Conservation (phyloP, 2,329 filamentous ascomycete genomes). For the Clonostachys solani region DNA sequence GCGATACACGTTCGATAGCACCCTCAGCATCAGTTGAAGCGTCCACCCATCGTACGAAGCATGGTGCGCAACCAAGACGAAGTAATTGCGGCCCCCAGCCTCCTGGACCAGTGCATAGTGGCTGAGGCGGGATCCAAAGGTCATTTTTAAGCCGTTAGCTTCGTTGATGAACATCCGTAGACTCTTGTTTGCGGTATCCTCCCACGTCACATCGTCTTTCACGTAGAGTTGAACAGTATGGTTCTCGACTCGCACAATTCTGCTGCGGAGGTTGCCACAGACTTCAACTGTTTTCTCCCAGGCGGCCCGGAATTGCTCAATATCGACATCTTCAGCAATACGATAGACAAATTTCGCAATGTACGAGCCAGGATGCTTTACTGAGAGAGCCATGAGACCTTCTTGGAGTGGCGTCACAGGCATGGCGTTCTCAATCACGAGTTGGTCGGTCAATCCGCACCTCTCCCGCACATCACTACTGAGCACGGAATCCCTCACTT, state of each 20-base stretch:
- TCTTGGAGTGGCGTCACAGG: constrained; percentile 31
- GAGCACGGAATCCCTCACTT: background rate
- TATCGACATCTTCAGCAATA: constrained; percentile 4
- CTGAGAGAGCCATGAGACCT: constrained; percentile 22
- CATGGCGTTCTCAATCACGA: constrained; percentile 21
- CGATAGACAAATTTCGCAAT: constrained; percentile 8
- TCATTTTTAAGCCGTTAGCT: background rate
- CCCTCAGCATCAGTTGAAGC: background rate
- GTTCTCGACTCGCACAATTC: constrained; percentile 8
- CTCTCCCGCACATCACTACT: background rate
- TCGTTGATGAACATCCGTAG: background rate
- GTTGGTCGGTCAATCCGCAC: background rate
- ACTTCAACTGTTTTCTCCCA: constrained; percentile 9
- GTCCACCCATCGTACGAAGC: constrained; percentile 3
- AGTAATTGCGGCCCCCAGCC: background rate
- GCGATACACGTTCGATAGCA: constrained; percentile 8
- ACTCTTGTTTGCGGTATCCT: background rate
- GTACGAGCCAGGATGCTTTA: constrained; percentile 12
- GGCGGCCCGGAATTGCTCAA: constrained; percentile 5
- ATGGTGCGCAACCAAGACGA: constrained; percentile 3
- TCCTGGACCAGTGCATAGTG: constrained; percentile 3
- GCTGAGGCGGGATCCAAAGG: constrained; percentile 1
- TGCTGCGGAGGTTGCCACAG: constrained; percentile 9
- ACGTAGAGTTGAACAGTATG: constrained; percentile 1
- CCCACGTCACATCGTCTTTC: constrained; percentile 3